These are phyloP conservation scores for Aspergillus aculeatinus DNA, from an alignment of 2,329 filamentous ascomycete genomes.

Conservation along the genomic window DNA sequence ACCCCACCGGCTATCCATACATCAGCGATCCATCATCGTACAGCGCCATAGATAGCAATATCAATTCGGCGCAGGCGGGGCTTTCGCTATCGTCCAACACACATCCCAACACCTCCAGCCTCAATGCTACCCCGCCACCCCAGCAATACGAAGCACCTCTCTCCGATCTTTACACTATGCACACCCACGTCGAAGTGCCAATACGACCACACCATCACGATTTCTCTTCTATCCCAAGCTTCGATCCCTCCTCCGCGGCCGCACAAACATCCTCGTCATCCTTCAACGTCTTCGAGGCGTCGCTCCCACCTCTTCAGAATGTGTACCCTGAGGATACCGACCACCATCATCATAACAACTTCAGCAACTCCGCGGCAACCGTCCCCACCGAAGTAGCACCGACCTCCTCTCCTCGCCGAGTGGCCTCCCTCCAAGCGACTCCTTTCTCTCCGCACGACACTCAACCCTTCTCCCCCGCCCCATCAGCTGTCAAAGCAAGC, in stretches of 20 bases:
- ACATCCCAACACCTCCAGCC: not conserved
- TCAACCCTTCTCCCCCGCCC: constrained; percentile 39
- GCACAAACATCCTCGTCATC: constrained; percentile 4
- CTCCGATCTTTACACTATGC: not conserved
- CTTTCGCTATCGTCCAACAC: not conserved
- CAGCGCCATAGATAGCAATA: not conserved
- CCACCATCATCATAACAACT: constrained; percentile 17
- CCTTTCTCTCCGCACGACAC: constrained; percentile 42
- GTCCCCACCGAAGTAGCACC: constrained; percentile 13
- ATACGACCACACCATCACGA: not conserved
- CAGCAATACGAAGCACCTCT: not conserved
- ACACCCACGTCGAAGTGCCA: not conserved
- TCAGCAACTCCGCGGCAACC: constrained; percentile 11
- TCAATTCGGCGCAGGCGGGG: not conserved
- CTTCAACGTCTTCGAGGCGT: constrained; percentile 28
- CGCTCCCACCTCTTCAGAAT: constrained; percentile 12
- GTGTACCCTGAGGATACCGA: not conserved
- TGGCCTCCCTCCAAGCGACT: constrained; percentile 27
- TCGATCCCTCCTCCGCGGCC: constrained; percentile 2
- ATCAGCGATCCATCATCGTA: not conserved
- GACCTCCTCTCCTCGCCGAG: constrained; percentile 18
- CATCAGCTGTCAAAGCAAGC: constrained; percentile 23
- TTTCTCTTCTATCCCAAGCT: not conserved
- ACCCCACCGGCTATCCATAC: not conserved
- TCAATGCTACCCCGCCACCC: not conserved